phyloP scores from a whole-genome alignment of 1,284 basidiomycete genomes.

The Cryptococcus sp. region DNA sequence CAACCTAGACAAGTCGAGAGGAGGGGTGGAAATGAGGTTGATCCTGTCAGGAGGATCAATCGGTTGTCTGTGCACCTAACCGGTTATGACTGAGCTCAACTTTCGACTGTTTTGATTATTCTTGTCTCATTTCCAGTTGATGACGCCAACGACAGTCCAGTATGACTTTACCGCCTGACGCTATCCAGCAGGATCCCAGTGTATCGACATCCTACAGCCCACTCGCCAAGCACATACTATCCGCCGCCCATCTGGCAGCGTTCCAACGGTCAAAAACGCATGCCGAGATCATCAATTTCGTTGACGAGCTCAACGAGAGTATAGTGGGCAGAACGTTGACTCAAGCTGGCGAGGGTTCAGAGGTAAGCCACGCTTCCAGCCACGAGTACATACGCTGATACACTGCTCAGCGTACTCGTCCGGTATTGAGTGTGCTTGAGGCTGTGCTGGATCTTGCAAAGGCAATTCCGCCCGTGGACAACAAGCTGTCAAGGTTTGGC shows the following conservation, averaged over 20 bases:
- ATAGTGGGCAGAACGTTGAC: slow-evolving; percentile 77
- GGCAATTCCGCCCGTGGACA: slow-evolving; percentile 81
- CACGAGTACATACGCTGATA: slow-evolving; percentile 5
- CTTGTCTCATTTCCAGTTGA: background rate
- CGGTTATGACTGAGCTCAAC: background rate
- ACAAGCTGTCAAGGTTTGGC: slow-evolving; percentile 89
- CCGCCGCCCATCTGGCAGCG: slow-evolving; percentile 73
- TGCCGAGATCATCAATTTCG: slow-evolving; percentile 68
- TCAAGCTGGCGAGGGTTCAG: slow-evolving; percentile 62
- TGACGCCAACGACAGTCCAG: background rate
- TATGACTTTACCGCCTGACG: background rate
- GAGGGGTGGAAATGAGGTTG: no score
- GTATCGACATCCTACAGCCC: slow-evolving; percentile 29
- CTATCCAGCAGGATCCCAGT: background rate
- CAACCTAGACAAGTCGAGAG: background rate
- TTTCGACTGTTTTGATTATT: background rate
- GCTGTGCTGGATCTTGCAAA: slow-evolving; percentile 67
- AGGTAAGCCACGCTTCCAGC: slow-evolving; percentile 53
- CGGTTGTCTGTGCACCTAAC: background rate
- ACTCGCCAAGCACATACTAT: slow-evolving; percentile 73
- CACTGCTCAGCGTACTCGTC: slow-evolving; percentile 62
- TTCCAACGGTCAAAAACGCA: slow-evolving; percentile 79
- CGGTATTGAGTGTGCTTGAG: slow-evolving; percentile 67
- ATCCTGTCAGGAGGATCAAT: no score
- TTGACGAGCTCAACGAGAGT: slow-evolving; percentile 73